Conservation (phyloP, 352 stramenopile genomes). For the Pythium pyrilobum region DNA sequence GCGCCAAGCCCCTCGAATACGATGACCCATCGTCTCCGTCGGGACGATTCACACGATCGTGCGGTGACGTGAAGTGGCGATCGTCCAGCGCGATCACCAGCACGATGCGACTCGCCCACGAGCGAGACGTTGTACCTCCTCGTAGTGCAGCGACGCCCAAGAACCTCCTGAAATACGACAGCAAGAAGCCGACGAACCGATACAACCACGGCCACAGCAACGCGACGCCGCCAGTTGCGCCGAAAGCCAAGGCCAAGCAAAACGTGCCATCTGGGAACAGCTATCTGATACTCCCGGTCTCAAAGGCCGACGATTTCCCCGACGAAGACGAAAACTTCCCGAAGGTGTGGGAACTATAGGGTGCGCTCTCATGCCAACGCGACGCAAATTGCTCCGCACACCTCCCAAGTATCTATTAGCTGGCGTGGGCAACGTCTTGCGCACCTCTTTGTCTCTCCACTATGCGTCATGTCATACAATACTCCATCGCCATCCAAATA, state of each 20-base stretch:
- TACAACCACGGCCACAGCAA: conserved; percentile 13
- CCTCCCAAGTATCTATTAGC: too few species aligned
- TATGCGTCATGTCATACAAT: too few species aligned
- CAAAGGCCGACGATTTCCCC: not conserved
- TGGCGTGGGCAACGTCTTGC: too few species aligned
- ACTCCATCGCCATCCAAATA: too few species aligned
- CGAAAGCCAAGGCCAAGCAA: not conserved
- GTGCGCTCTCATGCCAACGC: too few species aligned
- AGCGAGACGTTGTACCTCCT: not conserved
- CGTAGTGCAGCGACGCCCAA: conserved; percentile 1
- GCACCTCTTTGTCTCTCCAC: too few species aligned
- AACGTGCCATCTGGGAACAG: not conserved
- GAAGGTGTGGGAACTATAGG: not conserved
- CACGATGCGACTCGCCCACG: conserved; percentile 17
- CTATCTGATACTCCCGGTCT: not conserved
- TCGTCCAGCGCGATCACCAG: conserved; percentile 18
- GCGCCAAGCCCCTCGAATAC: not conserved
- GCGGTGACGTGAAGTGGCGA: conserved; percentile 17
- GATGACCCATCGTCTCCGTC: conserved; percentile 1
- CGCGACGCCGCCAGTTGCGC: not conserved
- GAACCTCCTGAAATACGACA: conserved; percentile 21
- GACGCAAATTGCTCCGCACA: too few species aligned
- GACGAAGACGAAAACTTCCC: not conserved
- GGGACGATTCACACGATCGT: conserved; percentile 13
- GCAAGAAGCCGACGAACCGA: conserved; percentile 18